Evolutionary conservation across 306 rosid genomes (phyloP).

Genomic region (Vigna mungo): DNA sequence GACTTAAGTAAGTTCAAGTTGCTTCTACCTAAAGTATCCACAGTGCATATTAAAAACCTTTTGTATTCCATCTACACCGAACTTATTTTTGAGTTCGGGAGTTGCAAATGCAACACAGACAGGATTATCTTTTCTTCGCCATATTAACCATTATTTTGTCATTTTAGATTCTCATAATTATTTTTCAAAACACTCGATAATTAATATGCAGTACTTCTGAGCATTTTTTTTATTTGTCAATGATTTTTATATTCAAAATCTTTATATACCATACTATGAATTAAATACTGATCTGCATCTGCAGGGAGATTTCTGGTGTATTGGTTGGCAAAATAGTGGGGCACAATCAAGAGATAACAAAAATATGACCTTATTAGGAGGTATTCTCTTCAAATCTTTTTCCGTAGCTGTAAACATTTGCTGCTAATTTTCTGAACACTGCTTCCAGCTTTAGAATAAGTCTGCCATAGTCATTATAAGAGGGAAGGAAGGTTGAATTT

Average conservation of each 20-base stretch:
- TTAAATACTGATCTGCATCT: constrained; percentile 44
- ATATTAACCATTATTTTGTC: not conserved
- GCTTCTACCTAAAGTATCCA: not conserved
- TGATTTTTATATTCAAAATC: constrained; percentile 32
- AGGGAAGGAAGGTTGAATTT: not conserved
- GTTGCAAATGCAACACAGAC: not conserved
- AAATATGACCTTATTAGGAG: constrained; percentile 95
- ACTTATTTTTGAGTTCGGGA: not conserved
- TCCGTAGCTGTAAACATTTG: constrained; percentile 19
- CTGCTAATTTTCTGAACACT: constrained; percentile 23
- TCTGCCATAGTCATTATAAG: not conserved
- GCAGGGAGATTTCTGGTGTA: constrained; percentile 89
- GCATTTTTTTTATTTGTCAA: constrained; percentile 3
- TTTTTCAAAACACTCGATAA: not conserved
- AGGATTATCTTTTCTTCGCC: not conserved
- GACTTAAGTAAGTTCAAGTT: not conserved
- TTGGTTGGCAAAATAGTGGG: constrained; percentile 99
- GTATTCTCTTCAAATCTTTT: constrained; percentile 54
- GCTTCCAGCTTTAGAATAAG: constrained; percentile 30
- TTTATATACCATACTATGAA: constrained; percentile 15
- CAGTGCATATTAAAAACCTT: not conserved
- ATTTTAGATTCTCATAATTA: not conserved
- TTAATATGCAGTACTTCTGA: not conserved
- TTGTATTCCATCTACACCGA: not conserved
- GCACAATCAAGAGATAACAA: constrained; percentile 80